phyloP scores from a whole-genome alignment of 495 filamentous ascomycete species.

The Margaritispora aquatica region DNA sequence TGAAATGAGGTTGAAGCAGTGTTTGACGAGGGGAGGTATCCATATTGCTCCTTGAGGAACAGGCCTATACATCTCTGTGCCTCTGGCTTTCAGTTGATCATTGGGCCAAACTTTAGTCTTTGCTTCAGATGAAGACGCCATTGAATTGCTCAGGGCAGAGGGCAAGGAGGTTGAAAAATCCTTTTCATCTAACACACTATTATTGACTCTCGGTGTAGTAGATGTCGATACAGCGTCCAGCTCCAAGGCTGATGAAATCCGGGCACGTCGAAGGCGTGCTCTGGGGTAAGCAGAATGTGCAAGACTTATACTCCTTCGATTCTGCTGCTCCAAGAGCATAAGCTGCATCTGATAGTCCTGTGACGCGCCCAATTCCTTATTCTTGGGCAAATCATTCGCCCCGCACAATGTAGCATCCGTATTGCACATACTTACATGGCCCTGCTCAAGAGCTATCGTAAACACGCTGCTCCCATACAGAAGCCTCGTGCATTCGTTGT shows the following conservation, averaged over 20 bases:
- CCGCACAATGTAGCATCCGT: neutral
- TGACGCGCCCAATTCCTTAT: conserved; percentile 81
- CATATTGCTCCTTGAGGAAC: neutral
- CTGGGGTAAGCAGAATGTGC: too few species aligned
- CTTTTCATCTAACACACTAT: too few species aligned
- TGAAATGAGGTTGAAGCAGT: neutral
- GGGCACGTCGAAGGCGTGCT: too few species aligned
- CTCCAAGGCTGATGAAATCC: too few species aligned
- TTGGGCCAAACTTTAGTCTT: neutral
- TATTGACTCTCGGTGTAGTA: too few species aligned
- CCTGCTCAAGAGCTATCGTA: neutral
- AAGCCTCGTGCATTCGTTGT: neutral
- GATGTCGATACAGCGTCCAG: too few species aligned
- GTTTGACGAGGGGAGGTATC: neutral
- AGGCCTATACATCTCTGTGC: neutral
- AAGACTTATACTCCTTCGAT: conserved; percentile 93
- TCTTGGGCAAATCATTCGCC: conserved; percentile 26
- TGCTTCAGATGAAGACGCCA: neutral
- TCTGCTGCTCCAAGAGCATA: conserved; percentile 98
- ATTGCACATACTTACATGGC: neutral
- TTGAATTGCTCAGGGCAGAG: too few species aligned
- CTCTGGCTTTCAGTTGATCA: too few species aligned
- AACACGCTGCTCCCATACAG: neutral
- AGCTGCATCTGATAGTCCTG: conserved; percentile 99
- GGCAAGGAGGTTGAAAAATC: too few species aligned